Base-by-base conservation (phyloP, 345 rosid species). In the Pugionium cornutum region DNA sequence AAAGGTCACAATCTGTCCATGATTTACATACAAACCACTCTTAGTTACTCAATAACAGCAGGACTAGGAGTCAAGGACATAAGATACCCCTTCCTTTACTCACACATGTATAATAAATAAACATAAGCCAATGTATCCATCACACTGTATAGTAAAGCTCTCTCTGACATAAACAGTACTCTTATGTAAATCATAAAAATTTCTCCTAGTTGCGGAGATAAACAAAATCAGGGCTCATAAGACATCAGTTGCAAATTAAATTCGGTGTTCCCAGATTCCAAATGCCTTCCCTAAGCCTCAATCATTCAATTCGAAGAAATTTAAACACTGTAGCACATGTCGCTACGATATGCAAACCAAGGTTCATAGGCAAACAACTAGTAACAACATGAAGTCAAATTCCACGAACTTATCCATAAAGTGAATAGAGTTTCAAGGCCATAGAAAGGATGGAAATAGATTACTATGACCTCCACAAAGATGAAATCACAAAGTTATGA, bases 1-100 rank as follows among this genome's bases (percentile, higher is more conserved):
- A 62, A 71, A 49, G 62, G 68, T 49, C 60, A 83, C 80, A 73
- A 64, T 10, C 61, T 75, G 66, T 64, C 72, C 69, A 72, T 18
- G 70, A 60, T 53, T 68, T 9, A 56, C 61, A 68, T 46, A 56
- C n/a, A 8, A 54, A 46, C 44, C 66, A 48, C 4, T 34, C 11
- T 48, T 56, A 64, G 62, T 34, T 36, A 56, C 48, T 57, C 46
- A 9, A 35, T 37, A 47, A n/a, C 10, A 29, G 34, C 27, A 50
- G 7, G 29, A 34, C 28, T 33, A 42, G 10, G 43, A 44, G 32
- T 10, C 55, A 53, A 42, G 40, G 48, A 49, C 41, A 50, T 28
- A 49, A 35, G 33, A 44, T 46, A n/a, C 53, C 29, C 10, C 11
- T 36, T 25, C 1, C 8, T 11, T 11, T 11, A 11, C 40, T 55